Base-by-base conservation (phyloP, 106 monocot species). In the Triglochin maritima region DNA sequence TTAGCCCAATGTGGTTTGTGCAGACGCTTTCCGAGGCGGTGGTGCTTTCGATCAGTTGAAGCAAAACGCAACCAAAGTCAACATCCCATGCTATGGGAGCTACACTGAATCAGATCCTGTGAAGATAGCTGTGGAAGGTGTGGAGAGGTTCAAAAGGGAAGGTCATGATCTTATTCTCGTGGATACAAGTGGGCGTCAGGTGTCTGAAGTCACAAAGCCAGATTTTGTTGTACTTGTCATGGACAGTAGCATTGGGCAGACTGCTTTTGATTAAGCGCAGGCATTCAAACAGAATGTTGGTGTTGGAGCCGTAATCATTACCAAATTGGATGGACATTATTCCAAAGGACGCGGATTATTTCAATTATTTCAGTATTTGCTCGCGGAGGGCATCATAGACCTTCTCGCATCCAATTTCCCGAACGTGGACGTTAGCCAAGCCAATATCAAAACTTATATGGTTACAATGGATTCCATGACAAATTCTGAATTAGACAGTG, bases 401-500 rank as follows among this genome's bases (percentile, higher is more conserved):
- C n/a, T n/a, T n/a, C n/a, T n/a, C n/a, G n/a, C n/a, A n/a, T n/a
- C n/a, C n/a, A n/a, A n/a, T n/a, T n/a, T n/a, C n/a, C n/a, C n/a
- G 56, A 88, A 92, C 57, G 98, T 89, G 65, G 84, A 92, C 71
- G 98, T 92, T 79, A 99, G 98, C 60, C 92, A 89, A 68, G 88
- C 98, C 50, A 99, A 92, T 77, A 89, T 99, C 63, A 92, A 99
- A 77, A 79, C 86, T 0, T 99, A 81, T 71, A 89, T 99, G 92
- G 86, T 86, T 13, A 92, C 89, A 88, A 99, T 92, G 98, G 98
- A 99, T 82, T 99, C 92, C 49, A 99, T 99, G 98, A 92, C 98
- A 59, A 82, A 99, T 81, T 88, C 89, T 92, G 92, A 86, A 76
- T 73, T 98, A 15, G 98, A 98, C 72, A 84, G 82, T 61, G 89